Evolutionary conservation across 2,329 filamentous ascomycete species (phyloP), one percentile per base, ranked within the genome.

Genomic region (Penicillium sp.): DNA sequence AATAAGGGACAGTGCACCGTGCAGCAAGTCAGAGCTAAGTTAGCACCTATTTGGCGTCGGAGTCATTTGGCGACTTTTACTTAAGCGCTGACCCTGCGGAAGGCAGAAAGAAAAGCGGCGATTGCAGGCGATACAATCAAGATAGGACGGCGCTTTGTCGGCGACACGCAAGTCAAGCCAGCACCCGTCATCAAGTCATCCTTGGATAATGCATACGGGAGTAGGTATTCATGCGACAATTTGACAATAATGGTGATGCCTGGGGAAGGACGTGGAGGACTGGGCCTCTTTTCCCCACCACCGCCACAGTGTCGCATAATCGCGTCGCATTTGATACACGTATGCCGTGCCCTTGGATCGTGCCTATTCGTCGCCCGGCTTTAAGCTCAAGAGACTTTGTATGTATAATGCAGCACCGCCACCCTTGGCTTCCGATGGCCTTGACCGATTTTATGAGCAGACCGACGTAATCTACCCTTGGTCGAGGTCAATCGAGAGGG

Each of bases 171-270:
- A 58, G 35, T 41, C 23, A 17, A 21, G 7, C 48, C 26, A 50
- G 26, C 23, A 23, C 48, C 21, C 26, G 26, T 26, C 26, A 26
- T 26, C 26, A 26, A 50, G 21, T 50, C 48, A 26, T 15, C 15
- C 48, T 29, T 26, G 48, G 21, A 11, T n/a, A 48, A 26, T 26
- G 26, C 26, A 26, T 26, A 26, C 26, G 26, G 26, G 35, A 15
- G 35, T 41, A 41, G 35, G 21, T 26, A 19, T 30, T 50, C 48
- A 50, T 50, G 21, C 19, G 15, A 19, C 21, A 44, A 38, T 21
- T 35, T 5, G 41, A 21, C 19, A 38, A 47, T 44, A 65, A 65
- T 56, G 58, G 51, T 63, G 63, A 63, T 65, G 63, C 63, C 63
- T 65, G 56, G 60, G 38, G 35, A 47, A 51, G 30, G 47, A 47